Base-by-base conservation (phyloP, 1,284 basidiomycete genomes). In the Amylostereum areolatum region DNA sequence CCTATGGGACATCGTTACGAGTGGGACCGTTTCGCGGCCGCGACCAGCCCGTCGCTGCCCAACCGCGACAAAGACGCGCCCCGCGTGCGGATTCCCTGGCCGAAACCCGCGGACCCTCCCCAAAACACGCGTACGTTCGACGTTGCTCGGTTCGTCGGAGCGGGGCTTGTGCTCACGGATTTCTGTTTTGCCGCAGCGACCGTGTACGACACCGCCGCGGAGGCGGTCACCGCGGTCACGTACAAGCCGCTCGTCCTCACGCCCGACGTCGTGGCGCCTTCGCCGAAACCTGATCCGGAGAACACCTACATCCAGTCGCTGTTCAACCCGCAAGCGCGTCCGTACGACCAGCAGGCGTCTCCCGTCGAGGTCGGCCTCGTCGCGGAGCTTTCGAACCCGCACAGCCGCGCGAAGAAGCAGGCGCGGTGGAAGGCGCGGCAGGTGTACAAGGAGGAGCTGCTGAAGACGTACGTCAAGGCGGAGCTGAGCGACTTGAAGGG, bases 381-480 rank as follows among this genome's bases (percentile, higher is more conserved):
- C 31, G 75, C 75, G 54, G 88, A 91, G 59, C 77, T 91, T 37
- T 74, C 85, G 27, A 89, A 90, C 63, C 87, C 86, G 31, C 84
- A 89, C 60, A 81, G 84, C 10, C 81, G 86, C 25, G 83, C 85
- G 7, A 89, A 87, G 72, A 89, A 86, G 62, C 81, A 86, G 57
- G 70, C 72, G 42, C 79, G 89, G 54, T 90, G 85, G 83, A 77
- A 86, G 60, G 70, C 71, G 5, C 73, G 71, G 55, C 72, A 75
- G 55, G 59, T 62, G 18, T 68, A 72, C 55, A 75, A 73, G 60
- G 70, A 73, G 41, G 63, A 66, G 12, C 67, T 83, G 48, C 68
- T 84, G 47, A 68, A 74, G 53, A 67, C 79, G 52, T 77, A 78
- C 56, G 68, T 81, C 46, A 63, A 68, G 27, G 69, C 70, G 8